Base-by-base conservation (phyloP, 257 asterid genomes). In the Lycium barbarum region DNA sequence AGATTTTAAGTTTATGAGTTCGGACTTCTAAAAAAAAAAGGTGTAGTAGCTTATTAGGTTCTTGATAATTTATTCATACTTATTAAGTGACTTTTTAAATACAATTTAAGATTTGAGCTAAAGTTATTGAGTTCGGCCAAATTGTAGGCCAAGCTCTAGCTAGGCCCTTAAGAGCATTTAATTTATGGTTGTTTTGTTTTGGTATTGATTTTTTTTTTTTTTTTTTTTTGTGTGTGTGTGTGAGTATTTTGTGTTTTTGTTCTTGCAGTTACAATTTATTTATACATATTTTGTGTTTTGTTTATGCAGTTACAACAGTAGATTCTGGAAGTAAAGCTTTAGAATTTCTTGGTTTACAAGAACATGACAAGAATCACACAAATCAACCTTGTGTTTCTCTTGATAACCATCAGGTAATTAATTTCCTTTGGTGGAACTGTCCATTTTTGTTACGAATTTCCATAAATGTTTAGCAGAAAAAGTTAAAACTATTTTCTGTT, bases 301-400 rank as follows among this genome's bases (percentile, higher is more conserved):
- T 51, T 51, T n/a, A 14, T 76, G 63, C 90, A 92, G 95, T 92
- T 83, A 92, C 95, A 35, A 88, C 95, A 17, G 94, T 92, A 58
- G 95, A 92, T 90, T 91, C 94, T 59, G 95, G 95, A 26, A 91
- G 89, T 76, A 92, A 91, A 80, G 95, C 95, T 47, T 82, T 92
- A 59, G 91, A 92, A 72, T 86, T 92, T 86, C 88, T 92, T 85
- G 94, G 95, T 11, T 87, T 91, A 76, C 86, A 83, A 82, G 90
- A 84, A 79, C 73, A 87, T 83, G 89, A 87, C 36, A 20, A 83
- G 40, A 84, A 18, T 78, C 84, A 73, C 80, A 38, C 85, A 17
- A 85, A 66, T 79, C 90, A 88, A 18, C 66, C 88, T 76, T 88
- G 86, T 85, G 84, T 87, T 66, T 88, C 86, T 85, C 86, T 87